Conservation (phyloP, 768 basidiomycete species). For the Amanita muscaria region DNA sequence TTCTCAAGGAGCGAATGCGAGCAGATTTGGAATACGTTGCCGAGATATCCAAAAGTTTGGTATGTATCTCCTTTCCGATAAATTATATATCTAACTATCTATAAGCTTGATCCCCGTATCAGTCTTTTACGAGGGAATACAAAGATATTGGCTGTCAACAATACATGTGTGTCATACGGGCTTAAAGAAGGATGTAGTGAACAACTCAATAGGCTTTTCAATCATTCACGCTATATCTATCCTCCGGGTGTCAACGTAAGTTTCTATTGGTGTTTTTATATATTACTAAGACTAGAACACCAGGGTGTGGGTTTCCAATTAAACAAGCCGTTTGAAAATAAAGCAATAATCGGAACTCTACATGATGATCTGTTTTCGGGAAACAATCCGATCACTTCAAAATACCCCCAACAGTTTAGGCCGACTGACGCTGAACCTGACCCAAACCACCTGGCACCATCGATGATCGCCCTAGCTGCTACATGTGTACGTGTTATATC, state of each 20-base stretch:
- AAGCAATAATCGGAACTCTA: neutral
- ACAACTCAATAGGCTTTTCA: neutral
- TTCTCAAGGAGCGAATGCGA: neutral
- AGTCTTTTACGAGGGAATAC: neutral
- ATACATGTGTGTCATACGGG: neutral
- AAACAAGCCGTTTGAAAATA: neutral
- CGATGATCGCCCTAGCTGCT: slow-evolving; percentile 1
- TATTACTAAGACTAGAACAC: neutral
- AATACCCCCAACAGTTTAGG: neutral
- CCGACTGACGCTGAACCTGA: neutral
- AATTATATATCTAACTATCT: neutral
- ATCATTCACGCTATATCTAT: neutral
- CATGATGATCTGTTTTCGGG: neutral
- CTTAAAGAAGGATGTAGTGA: neutral
- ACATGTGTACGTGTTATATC: neutral
- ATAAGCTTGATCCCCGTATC: neutral
- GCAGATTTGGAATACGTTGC: neutral
- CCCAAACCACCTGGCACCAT: neutral
- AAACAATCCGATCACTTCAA: neutral
- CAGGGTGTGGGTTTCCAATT: neutral
- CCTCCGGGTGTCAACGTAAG: neutral
- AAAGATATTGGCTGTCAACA: neutral
- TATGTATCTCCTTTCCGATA: neutral
- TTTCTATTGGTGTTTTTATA: neutral
- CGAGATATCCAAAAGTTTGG: neutral